Percentiles rank a stretch among this genome's conserved stretches.
Evolutionary conservation across 73 alveolate species (phyloP).

Genomic region (Diophrys sp.): DNA sequence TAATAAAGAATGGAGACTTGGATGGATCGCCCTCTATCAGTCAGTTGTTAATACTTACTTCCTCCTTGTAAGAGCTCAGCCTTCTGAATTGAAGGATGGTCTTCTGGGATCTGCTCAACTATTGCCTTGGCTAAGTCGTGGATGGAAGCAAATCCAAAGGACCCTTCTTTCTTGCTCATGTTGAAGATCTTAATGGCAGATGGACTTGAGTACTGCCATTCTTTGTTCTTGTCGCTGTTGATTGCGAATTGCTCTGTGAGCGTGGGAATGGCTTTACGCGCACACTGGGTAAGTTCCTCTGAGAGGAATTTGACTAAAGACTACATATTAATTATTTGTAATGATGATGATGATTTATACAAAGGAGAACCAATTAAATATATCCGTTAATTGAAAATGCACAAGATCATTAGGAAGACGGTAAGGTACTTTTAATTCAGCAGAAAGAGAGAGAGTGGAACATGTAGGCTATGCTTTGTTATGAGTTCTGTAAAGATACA

Average conservation of each 20-base stretch:
- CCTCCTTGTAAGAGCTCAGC: constrained; percentile 45
- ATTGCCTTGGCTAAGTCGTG: constrained; percentile 72
- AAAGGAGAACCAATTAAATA: no score
- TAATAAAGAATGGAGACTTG: constrained; percentile 52
- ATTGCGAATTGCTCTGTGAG: constrained; percentile 34
- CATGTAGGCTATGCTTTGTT: no score
- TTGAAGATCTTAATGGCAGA: constrained; percentile 77
- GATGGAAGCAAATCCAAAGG: constrained; percentile 57
- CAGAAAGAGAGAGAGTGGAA: no score
- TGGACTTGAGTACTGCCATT: constrained; percentile 75
- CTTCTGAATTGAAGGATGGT: constrained; percentile 34
- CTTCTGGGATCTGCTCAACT: constrained; percentile 45
- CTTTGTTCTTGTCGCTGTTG: constrained; percentile 45
- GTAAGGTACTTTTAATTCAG: no score
- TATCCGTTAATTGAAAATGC: no score
- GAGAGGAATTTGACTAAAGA: background rate
- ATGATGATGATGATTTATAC: background rate
- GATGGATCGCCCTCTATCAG: constrained; percentile 34
- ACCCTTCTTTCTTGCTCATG: constrained; percentile 69
- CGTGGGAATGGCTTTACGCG: constrained; percentile 41
- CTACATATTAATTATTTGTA: background rate
- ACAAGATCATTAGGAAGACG: no score
- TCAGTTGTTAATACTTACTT: constrained; percentile 3
- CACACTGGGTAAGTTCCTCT: constrained; percentile 10
- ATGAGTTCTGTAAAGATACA: no score